These are phyloP conservation scores for Taphrina populina DNA, from an alignment of 1,139 yeast species.

Conservation along the genomic window DNA sequence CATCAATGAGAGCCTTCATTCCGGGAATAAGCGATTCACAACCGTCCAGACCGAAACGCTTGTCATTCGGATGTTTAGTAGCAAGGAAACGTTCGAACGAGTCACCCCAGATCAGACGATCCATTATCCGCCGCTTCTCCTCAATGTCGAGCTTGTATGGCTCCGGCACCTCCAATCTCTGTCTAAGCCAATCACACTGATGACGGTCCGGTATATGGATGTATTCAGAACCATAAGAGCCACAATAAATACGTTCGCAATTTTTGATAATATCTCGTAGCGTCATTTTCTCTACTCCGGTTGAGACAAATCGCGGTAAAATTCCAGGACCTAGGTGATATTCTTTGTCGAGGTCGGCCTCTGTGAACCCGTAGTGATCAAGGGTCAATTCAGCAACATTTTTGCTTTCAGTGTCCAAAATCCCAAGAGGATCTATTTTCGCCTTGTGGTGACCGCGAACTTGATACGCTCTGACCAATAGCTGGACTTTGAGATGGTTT, in stretches of 20 bases:
- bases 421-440: slow-evolving; percentile 87
- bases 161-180: slow-evolving; percentile 86
- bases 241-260: slow-evolving; percentile 85
- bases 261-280: slow-evolving; percentile 72
- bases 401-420: slow-evolving; percentile 67
- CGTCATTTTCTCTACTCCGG: slow-evolving; percentile 59
- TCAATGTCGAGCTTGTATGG: slow-evolving; percentile 83
- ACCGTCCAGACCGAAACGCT: slow-evolving; percentile 98
- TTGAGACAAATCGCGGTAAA: slow-evolving; percentile 77
- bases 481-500: slow-evolving; percentile 90
- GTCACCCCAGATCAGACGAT: slow-evolving; percentile 94
- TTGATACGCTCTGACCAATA: slow-evolving; percentile 95
- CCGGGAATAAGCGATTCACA: slow-evolving; percentile 96
- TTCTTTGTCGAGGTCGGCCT: slow-evolving; percentile 75
- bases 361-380: slow-evolving; percentile 87
- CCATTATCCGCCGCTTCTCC: slow-evolving; percentile 93
- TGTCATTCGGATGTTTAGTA: slow-evolving; percentile 95
- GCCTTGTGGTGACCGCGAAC: slow-evolving; percentile 98
- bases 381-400: slow-evolving; percentile 83
- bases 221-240: slow-evolving; percentile 88
- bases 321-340: slow-evolving; percentile 97
- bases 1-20: slow-evolving; percentile 91
- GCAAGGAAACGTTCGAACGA: slow-evolving; percentile 89
- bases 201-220: slow-evolving; percentile 94
- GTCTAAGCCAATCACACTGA: slow-evolving; percentile 98